A percentile compares a stretch with the other conserved stretches of the same genome.
phyloP scores from a whole-genome alignment of 2,329 filamentous ascomycete species.

The Juglanconis oblonga region DNA sequence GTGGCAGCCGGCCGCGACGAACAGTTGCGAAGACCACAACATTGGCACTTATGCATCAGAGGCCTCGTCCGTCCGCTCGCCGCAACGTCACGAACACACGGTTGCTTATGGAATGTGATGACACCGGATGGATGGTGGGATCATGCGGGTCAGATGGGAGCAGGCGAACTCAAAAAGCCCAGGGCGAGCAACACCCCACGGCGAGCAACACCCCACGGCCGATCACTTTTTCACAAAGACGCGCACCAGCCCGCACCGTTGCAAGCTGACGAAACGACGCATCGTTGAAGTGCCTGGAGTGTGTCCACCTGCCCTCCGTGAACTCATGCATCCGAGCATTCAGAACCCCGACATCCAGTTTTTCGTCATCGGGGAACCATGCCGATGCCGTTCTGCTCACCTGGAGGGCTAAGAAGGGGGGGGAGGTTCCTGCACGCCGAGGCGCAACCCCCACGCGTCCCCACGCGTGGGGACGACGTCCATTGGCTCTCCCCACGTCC shows the following conservation, averaged over 20 bases:
- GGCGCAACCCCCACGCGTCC: constrained; percentile 1
- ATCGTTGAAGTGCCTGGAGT: background rate
- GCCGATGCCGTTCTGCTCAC: background rate
- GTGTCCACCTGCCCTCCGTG: background rate
- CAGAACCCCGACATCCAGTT: background rate
- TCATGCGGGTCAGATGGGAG: too few relatives aligned
- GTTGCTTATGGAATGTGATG: background rate
- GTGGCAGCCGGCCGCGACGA: background rate
- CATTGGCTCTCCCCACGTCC: background rate
- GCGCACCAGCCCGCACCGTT: background rate
- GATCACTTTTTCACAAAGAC: background rate
- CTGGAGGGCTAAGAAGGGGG: background rate
- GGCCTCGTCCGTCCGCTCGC: background rate
- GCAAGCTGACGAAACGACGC: background rate
- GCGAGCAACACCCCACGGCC: background rate
- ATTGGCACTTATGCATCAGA: background rate
- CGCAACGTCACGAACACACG: background rate
- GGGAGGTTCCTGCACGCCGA: background rate
- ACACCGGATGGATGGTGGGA: background rate
- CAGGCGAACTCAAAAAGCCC: background rate
- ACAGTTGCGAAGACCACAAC: background rate
- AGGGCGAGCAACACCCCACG: background rate
- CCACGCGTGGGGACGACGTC: background rate
- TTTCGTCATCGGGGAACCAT: background rate
- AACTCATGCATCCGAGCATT: background rate